Percentiles rank a stretch among this genome's conserved stretches.
These are phyloP conservation scores for Phytomonas francai DNA, from an alignment of 208 protist species.

Conservation along the genomic window DNA sequence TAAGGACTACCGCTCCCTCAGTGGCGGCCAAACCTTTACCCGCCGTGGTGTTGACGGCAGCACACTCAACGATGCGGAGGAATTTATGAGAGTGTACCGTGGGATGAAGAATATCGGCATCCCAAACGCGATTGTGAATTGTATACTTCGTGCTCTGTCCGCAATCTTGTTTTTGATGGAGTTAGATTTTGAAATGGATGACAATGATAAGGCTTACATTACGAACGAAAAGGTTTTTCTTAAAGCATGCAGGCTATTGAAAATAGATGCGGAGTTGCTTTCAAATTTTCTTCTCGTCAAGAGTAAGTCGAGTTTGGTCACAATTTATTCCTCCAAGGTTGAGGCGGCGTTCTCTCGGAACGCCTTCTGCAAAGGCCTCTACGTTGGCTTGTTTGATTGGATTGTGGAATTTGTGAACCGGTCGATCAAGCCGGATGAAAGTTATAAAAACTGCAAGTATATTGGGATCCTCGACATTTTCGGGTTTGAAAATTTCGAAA, in stretches of 20 bases:
- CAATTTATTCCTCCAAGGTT: conserved; percentile 55
- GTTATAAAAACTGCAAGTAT: conserved; percentile 55
- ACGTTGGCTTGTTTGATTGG: conserved; percentile 84
- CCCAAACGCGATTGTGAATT: conserved; percentile 25
- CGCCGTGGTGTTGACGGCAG: conserved; percentile 75
- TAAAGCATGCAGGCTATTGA: conserved; percentile 52
- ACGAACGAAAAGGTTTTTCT: conserved; percentile 28
- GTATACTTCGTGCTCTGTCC: conserved; percentile 87
- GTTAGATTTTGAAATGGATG: conserved; percentile 68
- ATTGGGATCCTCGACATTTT: conserved; percentile 96
- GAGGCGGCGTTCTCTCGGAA: conserved; percentile 81
- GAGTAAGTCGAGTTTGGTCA: conserved; percentile 64
- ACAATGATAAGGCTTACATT: conserved; percentile 74
- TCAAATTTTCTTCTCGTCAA: conserved; percentile 74
- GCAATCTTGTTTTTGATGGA: conserved; percentile 92
- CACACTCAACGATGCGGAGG: conserved; percentile 83
- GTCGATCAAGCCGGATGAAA: conserved; percentile 51
- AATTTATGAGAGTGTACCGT: conserved; percentile 70
- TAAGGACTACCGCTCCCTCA: conserved; percentile 84
- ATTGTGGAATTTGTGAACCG: conserved; percentile 83
- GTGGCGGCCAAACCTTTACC: conserved; percentile 68
- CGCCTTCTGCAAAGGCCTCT: conserved; percentile 87
- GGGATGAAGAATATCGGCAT: conserved; percentile 75
- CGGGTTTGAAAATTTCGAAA: conserved; percentile 93
- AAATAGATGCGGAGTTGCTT: conserved; percentile 46